Evolutionary conservation across 2,329 filamentous ascomycete species (phyloP), one percentile per base, ranked within the genome.

Genomic region (Cladophialophora immunda): DNA sequence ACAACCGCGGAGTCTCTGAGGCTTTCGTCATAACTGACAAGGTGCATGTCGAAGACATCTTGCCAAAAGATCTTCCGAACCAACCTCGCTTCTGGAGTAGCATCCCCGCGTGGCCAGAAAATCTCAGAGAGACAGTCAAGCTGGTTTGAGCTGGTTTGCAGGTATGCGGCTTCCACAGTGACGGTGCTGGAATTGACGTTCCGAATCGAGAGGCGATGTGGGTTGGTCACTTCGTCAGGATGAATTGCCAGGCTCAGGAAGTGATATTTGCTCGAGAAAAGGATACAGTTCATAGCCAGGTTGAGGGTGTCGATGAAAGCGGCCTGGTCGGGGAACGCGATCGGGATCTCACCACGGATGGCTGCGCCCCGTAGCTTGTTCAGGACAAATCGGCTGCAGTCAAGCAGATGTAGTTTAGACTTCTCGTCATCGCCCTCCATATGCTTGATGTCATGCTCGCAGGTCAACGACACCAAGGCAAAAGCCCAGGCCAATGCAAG

Each of bases 391-490:
- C 45, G 45, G 9, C 22, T 5, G 22, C 13, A 22, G 19, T 50
- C 27, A 27, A 50, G 22, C n/a, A 25, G 19, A 9, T 17, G 19
- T 15, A 25, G 9, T 22, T 25, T 25, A 5, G 45, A 50, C 45
- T 25, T 25, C 22, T 11, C 45, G 17, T 11, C 45, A 15, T 25
- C 45, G 22, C 11, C 32, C 19, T 8, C 53, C 7, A 55, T 9
- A 15, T 53, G 64, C n/a, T 36, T 65, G 25, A 70, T 45, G 52
- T 72, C 67, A 45, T 68, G 65, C 32, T 72, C 65, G n/a, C 56
- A 53, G 13, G 41, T 47, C 2, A 71, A 34, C 17, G 59, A 55
- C 19, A 71, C 25, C 36, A 72, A 29, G 25, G 68, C 30, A 41
- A 65, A 25, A 13, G 61, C 66, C 71, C 71, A 72, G 3, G 70